A percentile compares a stretch with the other conserved stretches of the same genome.
These are phyloP conservation scores for Sorghum bicolor DNA, from an alignment of 176 grass and related monocot genomes.

Conservation along the genomic window DNA sequence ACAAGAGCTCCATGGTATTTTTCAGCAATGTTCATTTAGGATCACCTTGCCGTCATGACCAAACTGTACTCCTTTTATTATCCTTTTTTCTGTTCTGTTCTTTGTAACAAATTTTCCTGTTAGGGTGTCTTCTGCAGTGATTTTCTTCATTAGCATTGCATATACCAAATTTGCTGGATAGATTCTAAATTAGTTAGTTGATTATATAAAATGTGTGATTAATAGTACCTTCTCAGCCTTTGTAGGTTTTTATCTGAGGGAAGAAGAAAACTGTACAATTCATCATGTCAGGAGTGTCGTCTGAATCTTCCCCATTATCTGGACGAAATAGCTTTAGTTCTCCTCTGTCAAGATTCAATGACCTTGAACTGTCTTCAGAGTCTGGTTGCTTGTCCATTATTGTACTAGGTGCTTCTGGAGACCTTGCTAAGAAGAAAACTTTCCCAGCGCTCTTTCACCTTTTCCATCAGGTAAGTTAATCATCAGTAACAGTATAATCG, in stretches of 20 bases:
- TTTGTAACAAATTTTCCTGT: neutral
- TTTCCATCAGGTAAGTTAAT: conserved; percentile 73
- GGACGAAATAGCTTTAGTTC: conserved; percentile 47
- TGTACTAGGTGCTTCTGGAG: conserved; percentile 94
- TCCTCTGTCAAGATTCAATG: conserved; percentile 46
- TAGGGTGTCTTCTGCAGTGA: neutral
- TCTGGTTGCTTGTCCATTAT: conserved; percentile 77
- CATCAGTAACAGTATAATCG: neutral
- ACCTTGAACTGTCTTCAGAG: conserved; percentile 47
- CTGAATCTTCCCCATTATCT: conserved; percentile 46
- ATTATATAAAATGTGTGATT: neutral
- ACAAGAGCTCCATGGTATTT: neutral
- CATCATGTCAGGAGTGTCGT: conserved; percentile 50
- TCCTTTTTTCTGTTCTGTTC: neutral
- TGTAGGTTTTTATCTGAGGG: conserved; percentile 33
- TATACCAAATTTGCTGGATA: neutral
- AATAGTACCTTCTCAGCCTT: conserved; percentile 1
- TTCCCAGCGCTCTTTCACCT: conserved; percentile 91
- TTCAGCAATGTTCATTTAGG: neutral
- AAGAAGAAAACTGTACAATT: conserved; percentile 3
- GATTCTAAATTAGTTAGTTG: neutral
- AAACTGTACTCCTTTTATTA: neutral
- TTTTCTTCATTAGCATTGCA: neutral
- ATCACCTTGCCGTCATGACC: neutral
- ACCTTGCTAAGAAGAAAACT: conserved; percentile 99